A percentile compares a stretch with the other conserved stretches of the same genome.
These are phyloP conservation scores for Nitzschia putrida DNA, from an alignment of 108 stramenopile genomes.

Conservation along the genomic window DNA sequence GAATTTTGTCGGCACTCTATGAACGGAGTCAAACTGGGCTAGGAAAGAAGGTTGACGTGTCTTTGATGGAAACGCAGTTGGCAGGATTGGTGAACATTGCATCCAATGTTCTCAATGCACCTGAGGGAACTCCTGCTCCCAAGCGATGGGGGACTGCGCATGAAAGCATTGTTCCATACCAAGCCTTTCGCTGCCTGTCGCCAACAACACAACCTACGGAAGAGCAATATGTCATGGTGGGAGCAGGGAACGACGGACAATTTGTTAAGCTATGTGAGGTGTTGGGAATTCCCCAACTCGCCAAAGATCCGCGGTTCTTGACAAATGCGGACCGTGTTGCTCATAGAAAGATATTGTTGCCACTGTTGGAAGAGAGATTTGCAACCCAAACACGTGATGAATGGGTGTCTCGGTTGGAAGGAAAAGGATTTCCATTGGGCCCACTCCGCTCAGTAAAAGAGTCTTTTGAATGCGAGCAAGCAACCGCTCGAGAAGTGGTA, in stretches of 20 bases:
- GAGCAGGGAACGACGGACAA: conserved; percentile 47
- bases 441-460: conserved; percentile 44
- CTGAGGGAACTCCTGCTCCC: conserved; percentile 29
- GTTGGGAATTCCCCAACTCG: conserved; percentile 27
- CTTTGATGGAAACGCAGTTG: conserved; percentile 48
- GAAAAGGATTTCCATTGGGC: conserved; percentile 43
- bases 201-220: not conserved
- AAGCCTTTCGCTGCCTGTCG: conserved; percentile 37
- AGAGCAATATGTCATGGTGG: conserved; percentile 40
- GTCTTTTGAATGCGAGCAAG: conserved; percentile 46
- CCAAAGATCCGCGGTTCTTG: conserved; percentile 32
- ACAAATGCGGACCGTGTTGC: conserved; percentile 43
- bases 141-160: conserved; percentile 49
- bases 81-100: conserved; percentile 42
- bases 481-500: conserved; percentile 28
- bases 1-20: conserved; percentile 41
- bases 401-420: conserved; percentile 39
- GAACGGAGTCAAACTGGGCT: conserved; percentile 30
- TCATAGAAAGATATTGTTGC: conserved; percentile 29
- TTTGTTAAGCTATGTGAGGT: conserved; percentile 39
- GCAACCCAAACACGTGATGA: conserved; percentile 29
- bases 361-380: conserved; percentile 32
- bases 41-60: conserved; percentile 37
- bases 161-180: conserved; percentile 56
- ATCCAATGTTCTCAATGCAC: conserved; percentile 33